phyloP scores from a whole-genome alignment of 2,329 filamentous ascomycete species.

The Clarireedia homoeocarpa region DNA sequence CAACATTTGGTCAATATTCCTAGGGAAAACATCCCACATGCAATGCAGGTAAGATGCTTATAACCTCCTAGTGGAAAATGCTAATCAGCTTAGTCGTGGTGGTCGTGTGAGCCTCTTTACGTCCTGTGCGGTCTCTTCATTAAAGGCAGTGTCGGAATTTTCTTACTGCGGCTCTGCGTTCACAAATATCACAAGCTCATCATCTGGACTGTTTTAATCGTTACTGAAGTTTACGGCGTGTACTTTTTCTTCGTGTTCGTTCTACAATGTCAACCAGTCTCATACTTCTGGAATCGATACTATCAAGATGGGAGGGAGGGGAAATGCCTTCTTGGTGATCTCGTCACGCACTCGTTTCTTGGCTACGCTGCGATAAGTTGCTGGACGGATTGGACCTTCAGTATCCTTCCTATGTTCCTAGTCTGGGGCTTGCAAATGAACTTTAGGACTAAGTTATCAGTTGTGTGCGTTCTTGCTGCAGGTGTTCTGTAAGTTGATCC shows the following conservation, averaged over 20 bases:
- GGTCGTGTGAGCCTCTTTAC: constrained; percentile 33
- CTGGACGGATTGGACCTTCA: constrained; percentile 24
- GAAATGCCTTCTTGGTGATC: constrained; percentile 24
- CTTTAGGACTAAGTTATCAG: constrained; percentile 26
- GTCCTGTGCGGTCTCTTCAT: constrained; percentile 31
- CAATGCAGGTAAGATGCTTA: not conserved
- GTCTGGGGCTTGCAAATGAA: constrained; percentile 26
- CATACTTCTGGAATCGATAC: constrained; percentile 32
- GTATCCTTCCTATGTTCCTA: constrained; percentile 25
- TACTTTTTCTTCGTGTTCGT: constrained; percentile 24
- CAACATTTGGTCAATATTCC: not conserved
- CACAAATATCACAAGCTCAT: not conserved
- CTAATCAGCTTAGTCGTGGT: constrained; percentile 25
- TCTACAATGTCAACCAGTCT: constrained; percentile 20
- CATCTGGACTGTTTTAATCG: constrained; percentile 25
- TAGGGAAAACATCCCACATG: not conserved
- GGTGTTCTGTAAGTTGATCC: constrained; percentile 33
- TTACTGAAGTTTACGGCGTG: constrained; percentile 29
- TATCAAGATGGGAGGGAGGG: constrained; percentile 18
- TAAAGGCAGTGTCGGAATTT: constrained; percentile 34
- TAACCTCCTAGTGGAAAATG: too few relatives aligned
- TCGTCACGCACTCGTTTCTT: constrained; percentile 19
- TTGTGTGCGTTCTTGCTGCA: constrained; percentile 27
- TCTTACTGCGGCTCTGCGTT: constrained; percentile 32
- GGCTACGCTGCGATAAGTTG: constrained; percentile 23